Conservation (phyloP, 2,329 filamentous ascomycete genomes). For the Helminthosporium solani region DNA sequence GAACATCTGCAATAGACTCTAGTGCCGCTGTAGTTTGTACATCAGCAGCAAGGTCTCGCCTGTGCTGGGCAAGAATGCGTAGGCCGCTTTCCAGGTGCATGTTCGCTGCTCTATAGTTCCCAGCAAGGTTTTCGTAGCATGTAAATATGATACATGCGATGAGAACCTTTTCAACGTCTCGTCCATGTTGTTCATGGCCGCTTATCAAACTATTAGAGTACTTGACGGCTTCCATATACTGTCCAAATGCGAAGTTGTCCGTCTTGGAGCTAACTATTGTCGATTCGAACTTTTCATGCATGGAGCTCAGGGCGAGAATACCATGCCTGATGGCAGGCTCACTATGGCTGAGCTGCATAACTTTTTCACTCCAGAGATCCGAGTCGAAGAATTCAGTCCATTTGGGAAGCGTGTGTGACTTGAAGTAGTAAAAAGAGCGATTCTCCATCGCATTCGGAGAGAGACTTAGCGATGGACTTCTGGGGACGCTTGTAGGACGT, state of each 20-base stretch:
- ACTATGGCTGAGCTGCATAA: constrained; percentile 28
- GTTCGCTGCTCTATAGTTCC: constrained; percentile 28
- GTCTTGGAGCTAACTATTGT: constrained; percentile 14
- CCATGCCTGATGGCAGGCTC: constrained; percentile 35
- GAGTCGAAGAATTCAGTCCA: constrained; percentile 38
- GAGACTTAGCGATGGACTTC: constrained; percentile 20
- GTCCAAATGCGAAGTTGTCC: constrained; percentile 28
- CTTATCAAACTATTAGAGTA: constrained; percentile 29
- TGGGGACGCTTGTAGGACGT: constrained; percentile 10
- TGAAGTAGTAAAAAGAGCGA: constrained; percentile 32
- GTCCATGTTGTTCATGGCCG: constrained; percentile 18
- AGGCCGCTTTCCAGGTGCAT: constrained; percentile 34
- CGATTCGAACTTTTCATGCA: constrained; percentile 31
- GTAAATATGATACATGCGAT: constrained; percentile 35
- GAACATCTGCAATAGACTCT: constrained; percentile 23
- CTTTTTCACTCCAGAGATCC: constrained; percentile 30
- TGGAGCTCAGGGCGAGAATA: constrained; percentile 28
- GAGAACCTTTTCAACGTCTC: constrained; percentile 27
- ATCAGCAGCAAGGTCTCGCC: constrained; percentile 2
- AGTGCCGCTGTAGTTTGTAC: constrained; percentile 4
- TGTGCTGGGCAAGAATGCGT: constrained; percentile 26
- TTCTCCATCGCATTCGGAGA: constrained; percentile 26
- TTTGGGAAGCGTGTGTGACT: constrained; percentile 26
- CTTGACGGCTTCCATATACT: constrained; percentile 32
- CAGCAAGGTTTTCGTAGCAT: constrained; percentile 34